Evolutionary conservation across 1,284 basidiomycete genomes (phyloP).

Genomic region (Ganoderma sinense): DNA sequence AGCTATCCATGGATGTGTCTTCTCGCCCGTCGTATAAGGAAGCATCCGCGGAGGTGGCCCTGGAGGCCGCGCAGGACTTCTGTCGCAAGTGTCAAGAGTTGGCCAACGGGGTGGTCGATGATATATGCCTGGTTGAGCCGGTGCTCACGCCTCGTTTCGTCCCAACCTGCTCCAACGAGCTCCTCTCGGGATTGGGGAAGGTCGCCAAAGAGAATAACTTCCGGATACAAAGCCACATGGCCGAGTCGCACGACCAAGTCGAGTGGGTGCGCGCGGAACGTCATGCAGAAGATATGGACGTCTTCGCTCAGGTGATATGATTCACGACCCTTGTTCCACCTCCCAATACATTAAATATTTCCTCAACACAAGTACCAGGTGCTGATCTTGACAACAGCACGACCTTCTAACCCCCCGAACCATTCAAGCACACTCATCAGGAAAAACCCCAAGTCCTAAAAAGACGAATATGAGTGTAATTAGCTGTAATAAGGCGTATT

Average conservation of each 20-base stretch:
- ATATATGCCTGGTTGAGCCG: constrained; percentile 69
- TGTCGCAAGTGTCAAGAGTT: constrained; percentile 53
- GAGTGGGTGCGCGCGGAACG: constrained; percentile 71
- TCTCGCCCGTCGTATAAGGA: constrained; percentile 79
- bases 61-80: constrained; percentile 63
- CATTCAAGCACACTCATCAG: constrained; percentile 85
- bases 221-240: constrained; percentile 53
- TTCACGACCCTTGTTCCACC: too few relatives aligned
- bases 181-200: constrained; percentile 64
- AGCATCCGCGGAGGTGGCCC: constrained; percentile 55
- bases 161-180: constrained; percentile 77
- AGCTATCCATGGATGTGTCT: constrained; percentile 86
- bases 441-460: too few relatives aligned
- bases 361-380: too few relatives aligned
- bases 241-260: constrained; percentile 78
- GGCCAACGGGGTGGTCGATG: constrained; percentile 23
- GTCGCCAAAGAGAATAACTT: constrained; percentile 41
- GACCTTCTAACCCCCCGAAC: constrained; percentile 68
- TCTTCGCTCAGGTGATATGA: constrained; percentile 67
- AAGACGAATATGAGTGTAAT: too few relatives aligned
- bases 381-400: constrained; percentile 45
- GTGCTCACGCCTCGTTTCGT: constrained; percentile 84
- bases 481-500: too few relatives aligned
- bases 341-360: too few relatives aligned
- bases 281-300: constrained; percentile 71